Conservation (phyloP, 306 rosid species). For the Sechiopsis laciniata region DNA sequence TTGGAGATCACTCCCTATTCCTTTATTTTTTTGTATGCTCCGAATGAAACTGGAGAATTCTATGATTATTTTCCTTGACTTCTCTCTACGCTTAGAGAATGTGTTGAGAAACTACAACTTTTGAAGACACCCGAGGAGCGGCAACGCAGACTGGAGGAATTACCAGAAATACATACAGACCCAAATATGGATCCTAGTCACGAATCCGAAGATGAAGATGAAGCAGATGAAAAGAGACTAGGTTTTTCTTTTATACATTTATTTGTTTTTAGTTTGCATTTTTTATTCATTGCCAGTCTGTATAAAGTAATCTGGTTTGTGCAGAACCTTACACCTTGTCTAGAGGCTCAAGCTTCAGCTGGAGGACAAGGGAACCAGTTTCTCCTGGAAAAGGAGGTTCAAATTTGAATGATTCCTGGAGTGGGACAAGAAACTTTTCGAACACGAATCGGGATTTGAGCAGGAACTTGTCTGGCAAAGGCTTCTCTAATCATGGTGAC, state of each 20-base stretch:
- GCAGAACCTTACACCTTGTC: constrained; percentile 66
- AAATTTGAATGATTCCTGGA: constrained; percentile 61
- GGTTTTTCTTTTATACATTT: constrained; percentile 8
- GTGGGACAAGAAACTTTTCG: constrained; percentile 59
- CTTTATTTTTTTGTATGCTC: neutral
- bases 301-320: constrained; percentile 25
- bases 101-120: constrained; percentile 95
- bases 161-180: constrained; percentile 80
- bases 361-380: constrained; percentile 64
- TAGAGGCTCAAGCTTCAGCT: constrained; percentile 66
- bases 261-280: neutral
- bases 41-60: neutral
- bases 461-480: constrained; percentile 64
- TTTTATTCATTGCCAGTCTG: neutral
- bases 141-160: constrained; percentile 87
- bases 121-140: constrained; percentile 95
- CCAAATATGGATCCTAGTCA: constrained; percentile 96
- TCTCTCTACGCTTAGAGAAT: constrained; percentile 85
- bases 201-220: constrained; percentile 87
- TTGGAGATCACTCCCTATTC: neutral
- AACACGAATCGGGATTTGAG: constrained; percentile 48
- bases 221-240: constrained; percentile 60
- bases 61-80: constrained; percentile 49
- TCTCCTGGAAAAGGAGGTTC: constrained; percentile 75
- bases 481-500: constrained; percentile 53